These are phyloP conservation scores for Sphagnum fallax DNA, from an alignment of 228 moss, liverwort and hornwort species.

Conservation along the genomic window DNA sequence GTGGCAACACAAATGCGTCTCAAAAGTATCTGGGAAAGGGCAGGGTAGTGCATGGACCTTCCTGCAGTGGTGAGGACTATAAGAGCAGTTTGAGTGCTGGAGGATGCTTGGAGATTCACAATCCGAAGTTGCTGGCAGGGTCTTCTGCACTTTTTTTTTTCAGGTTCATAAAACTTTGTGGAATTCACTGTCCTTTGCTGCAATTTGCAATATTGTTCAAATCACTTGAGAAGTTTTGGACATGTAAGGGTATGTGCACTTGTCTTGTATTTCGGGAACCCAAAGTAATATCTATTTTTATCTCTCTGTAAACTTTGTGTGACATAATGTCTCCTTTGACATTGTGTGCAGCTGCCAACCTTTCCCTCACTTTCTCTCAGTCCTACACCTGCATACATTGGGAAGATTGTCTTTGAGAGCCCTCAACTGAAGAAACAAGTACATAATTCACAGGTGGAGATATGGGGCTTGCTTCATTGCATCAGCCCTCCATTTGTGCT, in stretches of 20 bases:
- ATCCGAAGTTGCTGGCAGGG: constrained; percentile 34
- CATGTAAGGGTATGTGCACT: too few relatives aligned
- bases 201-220: too few relatives aligned
- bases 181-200: too few relatives aligned
- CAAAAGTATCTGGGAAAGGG: constrained; percentile 8
- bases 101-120: constrained; percentile 65
- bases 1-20: background rate
- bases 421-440: constrained; percentile 22
- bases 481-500: constrained; percentile 59
- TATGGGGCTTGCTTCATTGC: constrained; percentile 41
- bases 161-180: constrained; percentile 18
- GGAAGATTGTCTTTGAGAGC: constrained; percentile 37
- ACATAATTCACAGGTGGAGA: constrained; percentile 21
- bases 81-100: background rate
- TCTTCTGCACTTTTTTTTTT: constrained; percentile 10
- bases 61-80: background rate
- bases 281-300: too few relatives aligned
- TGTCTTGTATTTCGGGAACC: too few relatives aligned
- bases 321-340: too few relatives aligned
- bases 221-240: too few relatives aligned
- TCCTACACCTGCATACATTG: constrained; percentile 41
- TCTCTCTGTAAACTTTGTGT: too few relatives aligned
- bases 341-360: constrained; percentile 28
- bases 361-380: constrained; percentile 56
- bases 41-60: constrained; percentile 2